Evolutionary conservation across 2,329 filamentous ascomycete species (phyloP).

Genomic region (Aaosphaeria arxii): DNA sequence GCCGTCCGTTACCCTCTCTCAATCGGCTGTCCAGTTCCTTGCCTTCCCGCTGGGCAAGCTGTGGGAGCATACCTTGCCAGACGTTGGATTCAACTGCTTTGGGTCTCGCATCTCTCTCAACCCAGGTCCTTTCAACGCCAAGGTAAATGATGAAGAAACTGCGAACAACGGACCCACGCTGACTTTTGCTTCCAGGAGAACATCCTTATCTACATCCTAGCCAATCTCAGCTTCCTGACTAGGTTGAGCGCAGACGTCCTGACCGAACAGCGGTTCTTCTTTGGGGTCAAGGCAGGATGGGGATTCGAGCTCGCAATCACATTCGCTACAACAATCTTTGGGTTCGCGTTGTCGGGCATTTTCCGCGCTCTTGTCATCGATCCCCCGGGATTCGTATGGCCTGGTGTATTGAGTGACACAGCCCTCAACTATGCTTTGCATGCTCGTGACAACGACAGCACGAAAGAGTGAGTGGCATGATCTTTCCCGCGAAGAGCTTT

Average conservation of each 20-base stretch:
- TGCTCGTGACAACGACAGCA: conserved; percentile 54
- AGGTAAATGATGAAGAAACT: conserved; percentile 51
- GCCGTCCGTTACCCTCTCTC: conserved; percentile 1
- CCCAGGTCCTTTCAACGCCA: conserved; percentile 59
- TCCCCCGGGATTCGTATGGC: conserved; percentile 73
- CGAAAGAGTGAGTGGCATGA: conserved; percentile 39
- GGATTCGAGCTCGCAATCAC: conserved; percentile 64
- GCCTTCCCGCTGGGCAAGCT: conserved; percentile 37
- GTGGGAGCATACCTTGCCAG: conserved; percentile 56
- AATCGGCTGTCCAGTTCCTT: not conserved
- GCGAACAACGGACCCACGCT: conserved; percentile 38
- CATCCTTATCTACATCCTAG: conserved; percentile 55
- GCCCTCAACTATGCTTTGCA: conserved; percentile 72
- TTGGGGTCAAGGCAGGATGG: conserved; percentile 38
- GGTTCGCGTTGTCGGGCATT: conserved; percentile 17
- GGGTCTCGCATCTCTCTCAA: conserved; percentile 57
- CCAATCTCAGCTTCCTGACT: conserved; percentile 1
- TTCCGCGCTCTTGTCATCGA: conserved; percentile 22
- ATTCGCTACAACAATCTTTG: conserved; percentile 64
- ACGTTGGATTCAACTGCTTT: conserved; percentile 50
- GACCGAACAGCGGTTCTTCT: conserved; percentile 2
- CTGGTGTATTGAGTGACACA: conserved; percentile 62
- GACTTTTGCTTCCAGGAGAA: conserved; percentile 47
- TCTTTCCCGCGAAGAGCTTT: no score
- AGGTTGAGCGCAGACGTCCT: conserved; percentile 2